A percentile compares a stretch with the other conserved stretches of the same genome.
These are phyloP conservation scores for Starmerella floris DNA, from an alignment of 805 yeast genomes.

Conservation along the genomic window DNA sequence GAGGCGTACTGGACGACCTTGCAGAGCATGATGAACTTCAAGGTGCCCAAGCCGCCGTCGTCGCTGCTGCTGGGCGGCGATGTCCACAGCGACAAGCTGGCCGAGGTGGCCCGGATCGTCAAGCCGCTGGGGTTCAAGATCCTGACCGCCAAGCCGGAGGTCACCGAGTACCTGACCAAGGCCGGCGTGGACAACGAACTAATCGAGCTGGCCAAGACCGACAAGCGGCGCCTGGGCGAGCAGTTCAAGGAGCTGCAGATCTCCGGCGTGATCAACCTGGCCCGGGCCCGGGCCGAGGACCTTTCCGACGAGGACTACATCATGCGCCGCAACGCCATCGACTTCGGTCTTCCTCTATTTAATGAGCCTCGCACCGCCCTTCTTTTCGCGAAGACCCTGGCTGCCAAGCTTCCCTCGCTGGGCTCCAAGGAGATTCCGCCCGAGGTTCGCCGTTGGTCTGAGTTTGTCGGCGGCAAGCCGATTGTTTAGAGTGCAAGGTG, in stretches of 20 bases:
- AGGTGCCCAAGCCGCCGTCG: conserved; percentile 78
- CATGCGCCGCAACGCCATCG: conserved; percentile 98
- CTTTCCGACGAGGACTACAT: conserved; percentile 81
- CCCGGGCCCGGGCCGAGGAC: conserved; percentile 75
- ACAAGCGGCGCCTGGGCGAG: conserved; percentile 85
- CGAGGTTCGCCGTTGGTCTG: conserved; percentile 94
- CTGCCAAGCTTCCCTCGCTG: conserved; percentile 49
- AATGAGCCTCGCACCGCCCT: conserved; percentile 91
- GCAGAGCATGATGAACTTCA: conserved; percentile 94
- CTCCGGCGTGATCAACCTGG: conserved; percentile 81
- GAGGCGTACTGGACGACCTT: conserved; percentile 98
- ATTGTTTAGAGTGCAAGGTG: conserved; percentile 29
- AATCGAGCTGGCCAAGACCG: conserved; percentile 84
- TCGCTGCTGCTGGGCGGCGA: conserved; percentile 95
- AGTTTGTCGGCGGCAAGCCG: conserved; percentile 87
- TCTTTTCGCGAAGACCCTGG: conserved; percentile 73
- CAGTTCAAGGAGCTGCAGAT: conserved; percentile 78
- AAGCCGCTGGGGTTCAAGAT: conserved; percentile 67
- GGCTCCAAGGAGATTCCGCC: conserved; percentile 47
- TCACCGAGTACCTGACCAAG: conserved; percentile 51
- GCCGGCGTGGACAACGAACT: conserved; percentile 38
- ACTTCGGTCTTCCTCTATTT: conserved; percentile 89
- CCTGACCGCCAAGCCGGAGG: conserved; percentile 62
- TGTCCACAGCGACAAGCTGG: conserved; percentile 53
- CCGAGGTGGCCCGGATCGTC: conserved; percentile 56